These are phyloP conservation scores for Tulasnella sp. DNA, from an alignment of 768 basidiomycete species.

Conservation along the genomic window DNA sequence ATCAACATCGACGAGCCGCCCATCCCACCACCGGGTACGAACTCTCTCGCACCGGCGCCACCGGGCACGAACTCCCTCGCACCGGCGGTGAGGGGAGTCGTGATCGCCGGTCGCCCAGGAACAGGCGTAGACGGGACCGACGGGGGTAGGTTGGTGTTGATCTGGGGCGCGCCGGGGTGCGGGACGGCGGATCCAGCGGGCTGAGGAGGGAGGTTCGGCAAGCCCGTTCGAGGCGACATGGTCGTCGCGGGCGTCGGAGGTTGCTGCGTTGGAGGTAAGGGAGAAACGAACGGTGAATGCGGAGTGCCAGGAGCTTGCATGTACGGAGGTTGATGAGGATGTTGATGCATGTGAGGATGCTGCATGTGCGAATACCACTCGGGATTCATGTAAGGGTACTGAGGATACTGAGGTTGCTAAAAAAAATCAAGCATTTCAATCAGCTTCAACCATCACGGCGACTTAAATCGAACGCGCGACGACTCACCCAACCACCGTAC, in stretches of 20 bases:
- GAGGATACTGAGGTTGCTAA: background rate
- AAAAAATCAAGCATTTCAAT: background rate
- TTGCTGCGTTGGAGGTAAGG: slow-evolving; percentile 35
- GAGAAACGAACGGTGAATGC: slow-evolving; percentile 32
- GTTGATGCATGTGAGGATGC: slow-evolving; percentile 39
- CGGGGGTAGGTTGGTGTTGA: background rate
- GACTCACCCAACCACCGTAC: background rate
- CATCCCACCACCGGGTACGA: background rate
- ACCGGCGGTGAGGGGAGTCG: slow-evolving; percentile 40
- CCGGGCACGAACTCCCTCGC: slow-evolving; percentile 59
- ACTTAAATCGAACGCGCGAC: background rate
- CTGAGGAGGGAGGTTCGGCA: slow-evolving; percentile 46
- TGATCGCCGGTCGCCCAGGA: background rate
- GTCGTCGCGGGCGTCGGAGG: slow-evolving; percentile 40
- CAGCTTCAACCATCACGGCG: background rate
- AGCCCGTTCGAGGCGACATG: slow-evolving; percentile 52
- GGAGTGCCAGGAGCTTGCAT: slow-evolving; percentile 43
- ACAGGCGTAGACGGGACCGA: background rate
- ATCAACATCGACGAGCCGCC: background rate
- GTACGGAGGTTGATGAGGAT: slow-evolving; percentile 35
- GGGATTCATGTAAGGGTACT: background rate
- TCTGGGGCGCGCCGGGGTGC: background rate
- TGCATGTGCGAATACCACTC: slow-evolving; percentile 32
- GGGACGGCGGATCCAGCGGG: slow-evolving; percentile 20
- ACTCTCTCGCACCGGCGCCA: too few species aligned